phyloP scores from a whole-genome alignment of 306 rosid species.

The Pachyrhizus erosus region DNA sequence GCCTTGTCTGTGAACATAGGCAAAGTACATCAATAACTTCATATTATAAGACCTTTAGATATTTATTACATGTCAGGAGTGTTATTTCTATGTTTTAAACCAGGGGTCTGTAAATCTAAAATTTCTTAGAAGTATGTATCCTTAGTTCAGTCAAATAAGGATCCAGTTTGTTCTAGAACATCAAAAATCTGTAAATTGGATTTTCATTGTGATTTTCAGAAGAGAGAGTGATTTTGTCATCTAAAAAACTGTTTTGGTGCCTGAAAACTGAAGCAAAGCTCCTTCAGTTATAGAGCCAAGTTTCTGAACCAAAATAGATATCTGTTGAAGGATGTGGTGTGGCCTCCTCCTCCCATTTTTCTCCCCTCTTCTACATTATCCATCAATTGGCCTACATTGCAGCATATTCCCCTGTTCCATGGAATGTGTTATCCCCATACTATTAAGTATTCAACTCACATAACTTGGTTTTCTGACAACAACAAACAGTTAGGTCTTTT shows the following conservation, averaged over 20 bases:
- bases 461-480: conserved; percentile 11
- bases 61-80: background rate
- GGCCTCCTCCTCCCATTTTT: conserved; percentile 1
- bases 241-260: background rate
- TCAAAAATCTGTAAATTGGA: background rate
- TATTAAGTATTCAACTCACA: conserved; percentile 1
- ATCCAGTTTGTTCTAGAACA: background rate
- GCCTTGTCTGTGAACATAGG: background rate
- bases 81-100: background rate
- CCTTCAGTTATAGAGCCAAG: background rate
- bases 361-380: background rate
- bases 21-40: background rate
- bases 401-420: background rate
- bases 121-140: background rate
- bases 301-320: background rate
- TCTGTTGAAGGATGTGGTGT: conserved; percentile 5
- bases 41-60: background rate
- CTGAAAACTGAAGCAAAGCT: background rate
- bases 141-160: background rate
- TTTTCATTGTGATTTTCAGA: background rate
- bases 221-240: background rate
- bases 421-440: background rate
- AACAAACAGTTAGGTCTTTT: background rate
- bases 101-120: background rate
- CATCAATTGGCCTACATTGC: background rate